phyloP scores from a whole-genome alignment of 148 eudicot species.

The Silene uniflora region DNA sequence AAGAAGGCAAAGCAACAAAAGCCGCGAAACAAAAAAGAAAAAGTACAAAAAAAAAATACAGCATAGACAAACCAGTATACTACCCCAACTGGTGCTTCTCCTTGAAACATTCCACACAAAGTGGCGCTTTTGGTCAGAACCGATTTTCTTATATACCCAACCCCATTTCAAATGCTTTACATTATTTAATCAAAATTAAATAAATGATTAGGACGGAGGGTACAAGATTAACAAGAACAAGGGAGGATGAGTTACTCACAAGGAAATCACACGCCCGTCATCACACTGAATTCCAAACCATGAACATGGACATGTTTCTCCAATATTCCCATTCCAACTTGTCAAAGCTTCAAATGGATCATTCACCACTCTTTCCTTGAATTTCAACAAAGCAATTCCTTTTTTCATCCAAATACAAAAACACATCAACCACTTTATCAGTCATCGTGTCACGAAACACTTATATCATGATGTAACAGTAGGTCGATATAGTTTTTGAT shows the following conservation, averaged over 20 bases:
- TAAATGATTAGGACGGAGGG: no score
- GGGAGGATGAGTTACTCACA: slow-evolving; percentile 46
- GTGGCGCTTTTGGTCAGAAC: no score
- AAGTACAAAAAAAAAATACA: no score
- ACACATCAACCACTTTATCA: neutral
- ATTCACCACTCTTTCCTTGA: slow-evolving; percentile 53
- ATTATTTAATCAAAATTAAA: no score
- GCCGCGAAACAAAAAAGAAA: no score
- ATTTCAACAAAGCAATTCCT: slow-evolving; percentile 66
- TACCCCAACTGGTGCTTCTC: no score
- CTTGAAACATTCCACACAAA: no score
- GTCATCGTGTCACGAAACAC: neutral
- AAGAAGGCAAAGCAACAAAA: no score
- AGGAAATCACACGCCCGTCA: slow-evolving; percentile 48
- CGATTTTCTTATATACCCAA: no score
- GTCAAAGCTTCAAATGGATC: slow-evolving; percentile 69
- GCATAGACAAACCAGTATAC: no score
- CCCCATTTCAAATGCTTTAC: no score
- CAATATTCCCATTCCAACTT: slow-evolving; percentile 54
- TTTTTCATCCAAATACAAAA: slow-evolving; percentile 13
- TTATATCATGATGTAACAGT: neutral
- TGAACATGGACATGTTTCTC: slow-evolving; percentile 54
- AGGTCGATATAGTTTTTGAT: neutral
- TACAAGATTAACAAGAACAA: no score
- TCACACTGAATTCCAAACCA: slow-evolving; percentile 74